A percentile compares a stretch with the other conserved stretches of the same genome.
Evolutionary conservation across 2,329 filamentous ascomycete species (phyloP).

Genomic region (Fusarium phyllophilum): DNA sequence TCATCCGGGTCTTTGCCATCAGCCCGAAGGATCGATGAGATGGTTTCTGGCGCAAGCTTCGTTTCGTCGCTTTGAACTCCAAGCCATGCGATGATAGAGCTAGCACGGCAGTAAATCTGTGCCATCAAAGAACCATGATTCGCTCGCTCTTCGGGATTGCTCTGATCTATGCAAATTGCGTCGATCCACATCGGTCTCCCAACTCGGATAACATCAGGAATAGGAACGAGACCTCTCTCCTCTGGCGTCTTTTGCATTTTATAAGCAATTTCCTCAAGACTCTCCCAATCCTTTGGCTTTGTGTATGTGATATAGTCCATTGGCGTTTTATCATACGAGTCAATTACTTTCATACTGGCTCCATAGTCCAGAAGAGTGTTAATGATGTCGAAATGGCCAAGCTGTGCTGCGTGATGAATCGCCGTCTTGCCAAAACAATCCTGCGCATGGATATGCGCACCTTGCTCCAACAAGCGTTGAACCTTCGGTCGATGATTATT

Average conservation of each 20-base stretch:
- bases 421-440: conserved; percentile 1
- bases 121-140: neutral
- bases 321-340: neutral
- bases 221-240: neutral
- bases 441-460: neutral
- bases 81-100: neutral
- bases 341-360: neutral
- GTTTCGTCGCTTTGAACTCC: neutral
- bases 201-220: neutral
- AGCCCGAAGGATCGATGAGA: neutral
- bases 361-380: neutral
- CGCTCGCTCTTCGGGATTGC: rapidly evolving
- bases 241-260: neutral
- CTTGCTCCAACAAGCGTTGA: neutral
- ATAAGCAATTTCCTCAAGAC: neutral
- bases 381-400: neutral
- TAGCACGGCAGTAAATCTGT: neutral
- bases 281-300: neutral
- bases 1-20: neutral
- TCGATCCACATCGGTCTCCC: conserved; percentile 16
- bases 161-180: neutral
- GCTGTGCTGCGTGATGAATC: neutral
- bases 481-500: neutral
- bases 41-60: neutral
- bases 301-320: neutral